Base-by-base conservation (phyloP, 176 grass and related monocot genomes). In the Neostapfia colusana region DNA sequence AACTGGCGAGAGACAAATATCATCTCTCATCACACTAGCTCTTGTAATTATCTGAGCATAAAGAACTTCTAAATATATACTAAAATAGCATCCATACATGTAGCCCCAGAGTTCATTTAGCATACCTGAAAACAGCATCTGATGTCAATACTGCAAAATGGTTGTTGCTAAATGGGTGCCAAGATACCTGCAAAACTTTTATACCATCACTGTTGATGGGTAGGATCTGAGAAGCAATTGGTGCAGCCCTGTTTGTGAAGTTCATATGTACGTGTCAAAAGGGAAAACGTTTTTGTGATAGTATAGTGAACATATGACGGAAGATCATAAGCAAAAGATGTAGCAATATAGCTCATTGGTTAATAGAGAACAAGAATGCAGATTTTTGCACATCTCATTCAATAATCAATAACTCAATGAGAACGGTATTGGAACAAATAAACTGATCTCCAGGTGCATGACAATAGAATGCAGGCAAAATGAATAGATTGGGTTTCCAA, bases 121-220 rank as follows among this genome's bases (percentile, higher is more conserved):
- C 67, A 73, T 76, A 92, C 95, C 95, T 90, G 69, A 99, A 90
- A 88, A 99, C 84, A 37, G 91, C 87, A 90, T 95, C 91, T 78
- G 91, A 95, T 85, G 89, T 90, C 73, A 99, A 95, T 75, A 95
- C 73, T 48, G 87, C 83, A 81, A 94, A 92, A 85, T 99, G 95
- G 61, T 74, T 79, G 68, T 81, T 83, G 56, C 91, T 95, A 62
- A 86, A 88, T 71, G 95, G 91, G 75, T 99, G 91, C 95, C 95
- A 99, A 37, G 80, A 94, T 77, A 73, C 84, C 77, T 95, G 95
- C 50, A 95, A 66, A 68, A 87, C 85, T 86, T 91, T 82, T 80
- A 95, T 85, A 23, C 95, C 91, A 79, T 86, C 80, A 63, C 78
- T 83, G 37, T 80, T 46, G 37, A 72, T 85, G 75, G 83, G 88